Percentiles rank a stretch among this genome's conserved stretches.
Evolutionary conservation across 306 rosid species (phyloP).

Genomic region (Cicer chorassanicum): DNA sequence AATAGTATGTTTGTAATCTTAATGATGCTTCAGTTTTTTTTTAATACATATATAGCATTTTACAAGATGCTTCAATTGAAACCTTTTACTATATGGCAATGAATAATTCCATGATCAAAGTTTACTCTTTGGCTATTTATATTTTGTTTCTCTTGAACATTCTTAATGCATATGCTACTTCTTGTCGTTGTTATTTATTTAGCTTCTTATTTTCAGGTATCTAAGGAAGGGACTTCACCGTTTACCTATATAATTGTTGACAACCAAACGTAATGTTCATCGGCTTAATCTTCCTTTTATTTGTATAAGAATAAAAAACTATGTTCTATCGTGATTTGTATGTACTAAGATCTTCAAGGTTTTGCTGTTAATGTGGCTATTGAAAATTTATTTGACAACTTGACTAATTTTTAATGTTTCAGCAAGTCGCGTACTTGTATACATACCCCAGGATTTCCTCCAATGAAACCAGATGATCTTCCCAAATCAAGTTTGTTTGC

Average conservation of each 20-base stretch:
- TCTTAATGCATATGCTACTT: neutral
- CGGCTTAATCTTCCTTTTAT: slow-evolving; percentile 21
- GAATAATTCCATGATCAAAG: neutral
- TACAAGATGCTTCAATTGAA: slow-evolving; percentile 1
- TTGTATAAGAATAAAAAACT: neutral
- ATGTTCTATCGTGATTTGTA: slow-evolving; percentile 19
- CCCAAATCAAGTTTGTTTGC: slow-evolving; percentile 61
- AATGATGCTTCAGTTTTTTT: neutral
- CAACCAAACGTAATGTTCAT: slow-evolving; percentile 65
- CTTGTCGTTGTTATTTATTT: neutral
- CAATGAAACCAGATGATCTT: slow-evolving; percentile 75
- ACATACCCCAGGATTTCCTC: slow-evolving; percentile 85
- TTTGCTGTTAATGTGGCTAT: slow-evolving; percentile 8
- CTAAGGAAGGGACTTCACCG: slow-evolving; percentile 76
- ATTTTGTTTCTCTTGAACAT: neutral
- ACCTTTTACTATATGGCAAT: slow-evolving; percentile 19
- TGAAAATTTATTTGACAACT: slow-evolving; percentile 34
- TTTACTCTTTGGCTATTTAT: slow-evolving; percentile 4
- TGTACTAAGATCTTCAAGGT: slow-evolving; percentile 3
- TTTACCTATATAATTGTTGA: slow-evolving; percentile 84
- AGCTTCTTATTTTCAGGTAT: slow-evolving; percentile 56
- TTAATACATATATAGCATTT: neutral
- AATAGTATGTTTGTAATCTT: slow-evolving; percentile 36
- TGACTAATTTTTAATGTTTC: slow-evolving; percentile 39
- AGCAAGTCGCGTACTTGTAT: slow-evolving; percentile 93